Evolutionary conservation across 139 green algal genomes (phyloP).

Genomic region (Nannochloris sp.): DNA sequence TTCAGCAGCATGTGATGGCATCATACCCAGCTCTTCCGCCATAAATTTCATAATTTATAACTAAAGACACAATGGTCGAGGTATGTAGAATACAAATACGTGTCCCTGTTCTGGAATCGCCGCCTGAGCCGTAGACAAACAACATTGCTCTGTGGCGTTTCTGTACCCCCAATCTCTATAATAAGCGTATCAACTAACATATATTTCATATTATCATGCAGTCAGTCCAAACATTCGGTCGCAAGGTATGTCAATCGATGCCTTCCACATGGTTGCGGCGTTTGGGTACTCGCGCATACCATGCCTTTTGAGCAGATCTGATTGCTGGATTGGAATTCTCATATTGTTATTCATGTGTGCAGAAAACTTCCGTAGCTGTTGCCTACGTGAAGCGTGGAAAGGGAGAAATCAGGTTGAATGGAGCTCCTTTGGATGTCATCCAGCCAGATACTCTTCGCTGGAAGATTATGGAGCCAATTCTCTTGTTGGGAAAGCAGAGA

Average conservation of each 20-base stretch:
- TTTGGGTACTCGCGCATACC: neutral
- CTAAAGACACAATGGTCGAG: conserved; percentile 1
- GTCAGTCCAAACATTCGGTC: conserved; percentile 95
- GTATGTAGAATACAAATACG: neutral
- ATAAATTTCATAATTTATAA: neutral
- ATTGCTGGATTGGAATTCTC: neutral
- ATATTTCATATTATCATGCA: conserved; percentile 26
- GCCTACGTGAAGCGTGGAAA: conserved; percentile 87
- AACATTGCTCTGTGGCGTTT: neutral
- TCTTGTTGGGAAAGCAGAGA: conserved; percentile 86
- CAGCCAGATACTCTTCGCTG: conserved; percentile 87
- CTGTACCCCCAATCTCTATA: neutral
- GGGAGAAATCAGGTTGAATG: conserved; percentile 93
- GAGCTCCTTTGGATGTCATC: conserved; percentile 86
- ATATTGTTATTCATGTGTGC: conserved; percentile 21
- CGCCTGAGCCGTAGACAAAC: neutral
- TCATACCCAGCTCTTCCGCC: neutral
- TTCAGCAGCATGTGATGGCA: neutral
- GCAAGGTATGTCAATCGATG: conserved; percentile 57
- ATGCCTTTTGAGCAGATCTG: no score
- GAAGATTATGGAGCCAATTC: conserved; percentile 95
- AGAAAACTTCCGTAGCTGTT: conserved; percentile 96
- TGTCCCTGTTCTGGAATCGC: neutral
- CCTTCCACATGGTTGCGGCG: neutral
- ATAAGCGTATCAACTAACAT: neutral